A percentile compares a stretch with the other conserved stretches of the same genome.
phyloP scores from a whole-genome alignment of 2,329 filamentous ascomycete species.

The Verticillium alfalfae region DNA sequence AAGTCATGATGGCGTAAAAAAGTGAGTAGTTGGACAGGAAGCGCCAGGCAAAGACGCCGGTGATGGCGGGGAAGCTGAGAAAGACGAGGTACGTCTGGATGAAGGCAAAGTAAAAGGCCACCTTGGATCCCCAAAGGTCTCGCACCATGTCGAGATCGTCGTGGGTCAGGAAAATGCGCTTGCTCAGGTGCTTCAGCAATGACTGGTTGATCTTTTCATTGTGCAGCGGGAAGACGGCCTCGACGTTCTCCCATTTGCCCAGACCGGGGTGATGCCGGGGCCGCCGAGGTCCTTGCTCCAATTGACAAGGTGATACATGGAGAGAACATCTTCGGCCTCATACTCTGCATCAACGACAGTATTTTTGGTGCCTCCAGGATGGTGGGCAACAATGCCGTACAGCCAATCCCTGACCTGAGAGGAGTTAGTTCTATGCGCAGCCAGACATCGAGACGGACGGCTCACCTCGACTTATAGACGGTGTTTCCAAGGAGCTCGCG shows the following conservation, averaged over 20 bases:
- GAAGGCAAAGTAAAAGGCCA: slow-evolving; percentile 81
- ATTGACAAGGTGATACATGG: slow-evolving; percentile 62
- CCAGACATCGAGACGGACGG: too few relatives aligned
- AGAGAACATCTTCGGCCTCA: slow-evolving; percentile 65
- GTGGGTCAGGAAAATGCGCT: slow-evolving; percentile 40
- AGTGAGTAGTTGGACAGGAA: slow-evolving; percentile 66
- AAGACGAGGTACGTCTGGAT: slow-evolving; percentile 71
- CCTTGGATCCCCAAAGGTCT: slow-evolving; percentile 58
- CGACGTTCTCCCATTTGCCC: slow-evolving; percentile 56
- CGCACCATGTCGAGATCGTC: slow-evolving; percentile 55
- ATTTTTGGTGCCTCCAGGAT: slow-evolving; percentile 51
- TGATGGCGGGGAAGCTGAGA: slow-evolving; percentile 61
- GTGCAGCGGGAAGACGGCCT: slow-evolving; percentile 58
- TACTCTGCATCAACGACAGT: slow-evolving; percentile 41
- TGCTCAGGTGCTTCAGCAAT: slow-evolving; percentile 52
- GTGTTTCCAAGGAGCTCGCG: slow-evolving; percentile 57
- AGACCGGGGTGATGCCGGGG: slow-evolving; percentile 55
- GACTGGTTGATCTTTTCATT: slow-evolving; percentile 51
- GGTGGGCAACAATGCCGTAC: slow-evolving; percentile 59
- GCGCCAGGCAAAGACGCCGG: slow-evolving; percentile 64
- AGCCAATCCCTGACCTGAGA: slow-evolving; percentile 69
- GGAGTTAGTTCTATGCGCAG: not conserved
- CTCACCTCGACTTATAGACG: slow-evolving; percentile 61
- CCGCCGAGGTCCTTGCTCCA: slow-evolving; percentile 54
- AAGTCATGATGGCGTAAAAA: slow-evolving; percentile 60